These are phyloP conservation scores for Physcomitrellopsis africana DNA, from an alignment of 225 moss, liverwort and hornwort genomes.

Conservation along the genomic window DNA sequence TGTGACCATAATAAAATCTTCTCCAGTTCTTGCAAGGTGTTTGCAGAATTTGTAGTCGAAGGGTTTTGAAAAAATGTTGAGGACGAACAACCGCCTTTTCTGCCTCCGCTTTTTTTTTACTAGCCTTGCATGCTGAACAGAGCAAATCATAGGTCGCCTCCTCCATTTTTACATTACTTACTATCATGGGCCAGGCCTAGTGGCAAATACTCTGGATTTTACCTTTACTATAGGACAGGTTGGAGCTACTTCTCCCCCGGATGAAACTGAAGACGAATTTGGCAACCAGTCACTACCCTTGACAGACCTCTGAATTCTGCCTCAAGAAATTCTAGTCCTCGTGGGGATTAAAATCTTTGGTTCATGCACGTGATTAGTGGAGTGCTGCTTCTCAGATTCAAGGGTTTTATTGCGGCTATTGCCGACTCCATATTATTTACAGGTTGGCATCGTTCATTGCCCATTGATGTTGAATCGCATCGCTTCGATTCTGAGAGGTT, in stretches of 20 bases:
- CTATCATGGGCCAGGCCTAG: constrained; percentile 4
- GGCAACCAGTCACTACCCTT: constrained; percentile 22
- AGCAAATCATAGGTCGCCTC: neutral
- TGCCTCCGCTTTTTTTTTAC: neutral
- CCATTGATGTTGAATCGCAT: neutral
- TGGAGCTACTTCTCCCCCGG: neutral
- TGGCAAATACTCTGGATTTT: neutral
- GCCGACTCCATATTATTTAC: neutral
- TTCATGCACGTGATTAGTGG: constrained; percentile 1
- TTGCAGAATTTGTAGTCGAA: neutral
- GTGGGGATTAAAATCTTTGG: constrained; percentile 6
- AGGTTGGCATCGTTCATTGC: constrained; percentile 18
- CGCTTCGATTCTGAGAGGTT: neutral
- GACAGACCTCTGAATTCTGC: neutral
- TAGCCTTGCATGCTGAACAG: neutral
- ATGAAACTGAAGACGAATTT: constrained; percentile 9
- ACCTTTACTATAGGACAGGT: neutral
- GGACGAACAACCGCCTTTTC: neutral
- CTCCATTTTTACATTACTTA: constrained; percentile 1
- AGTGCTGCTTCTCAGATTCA: neutral
- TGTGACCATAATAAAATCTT: neutral
- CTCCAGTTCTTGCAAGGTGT: neutral
- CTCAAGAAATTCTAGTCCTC: constrained; percentile 12
- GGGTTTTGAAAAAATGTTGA: neutral
- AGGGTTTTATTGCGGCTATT: constrained; percentile 11